Percentiles rank a stretch among this genome's conserved stretches.
These are phyloP conservation scores for Astragalus glycyphyllos DNA, from an alignment of 306 rosid genomes.

Conservation along the genomic window DNA sequence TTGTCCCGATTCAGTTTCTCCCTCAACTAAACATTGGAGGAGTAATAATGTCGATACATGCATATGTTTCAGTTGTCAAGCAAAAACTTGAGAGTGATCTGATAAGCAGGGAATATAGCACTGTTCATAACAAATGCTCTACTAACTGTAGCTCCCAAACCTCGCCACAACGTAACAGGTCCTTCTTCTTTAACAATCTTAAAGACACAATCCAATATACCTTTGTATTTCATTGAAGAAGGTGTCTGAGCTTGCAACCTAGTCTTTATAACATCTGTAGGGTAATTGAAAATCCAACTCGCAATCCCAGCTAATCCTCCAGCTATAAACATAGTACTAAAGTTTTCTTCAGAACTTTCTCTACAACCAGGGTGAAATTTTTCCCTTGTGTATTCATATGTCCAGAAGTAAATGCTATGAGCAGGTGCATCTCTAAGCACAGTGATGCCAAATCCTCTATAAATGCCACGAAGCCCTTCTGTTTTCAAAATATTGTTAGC, in stretches of 20 bases:
- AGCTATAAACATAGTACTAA: conserved; percentile 70
- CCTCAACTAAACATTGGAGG: conserved; percentile 13
- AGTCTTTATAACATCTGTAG: conserved; percentile 82
- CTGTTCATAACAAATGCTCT: conserved; percentile 89
- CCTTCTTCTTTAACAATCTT: conserved; percentile 73
- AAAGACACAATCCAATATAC: conserved; percentile 63
- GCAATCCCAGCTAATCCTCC: conserved; percentile 90
- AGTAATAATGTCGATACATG: background rate
- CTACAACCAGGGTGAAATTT: conserved; percentile 85
- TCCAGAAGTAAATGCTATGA: conserved; percentile 64
- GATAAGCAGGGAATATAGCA: conserved; percentile 79
- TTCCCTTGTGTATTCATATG: conserved; percentile 74
- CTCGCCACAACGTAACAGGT: conserved; percentile 61
- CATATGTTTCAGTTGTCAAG: conserved; percentile 43
- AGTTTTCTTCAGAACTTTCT: conserved; percentile 56
- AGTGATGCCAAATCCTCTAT: conserved; percentile 74
- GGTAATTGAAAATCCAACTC: conserved; percentile 78
- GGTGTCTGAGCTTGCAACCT: conserved; percentile 74
- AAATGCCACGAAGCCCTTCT: conserved; percentile 72
- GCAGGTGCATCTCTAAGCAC: conserved; percentile 80
- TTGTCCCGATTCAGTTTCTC: too few relatives aligned
- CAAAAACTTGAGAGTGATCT: conserved; percentile 66
- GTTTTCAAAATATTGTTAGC: conserved; percentile 58
- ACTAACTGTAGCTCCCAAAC: conserved; percentile 73
- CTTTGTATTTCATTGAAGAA: conserved; percentile 56